Evolutionary conservation across 306 rosid species (phyloP), one percentile per base, ranked within the genome.

Genomic region (Dalbergia cochinchinensis): DNA sequence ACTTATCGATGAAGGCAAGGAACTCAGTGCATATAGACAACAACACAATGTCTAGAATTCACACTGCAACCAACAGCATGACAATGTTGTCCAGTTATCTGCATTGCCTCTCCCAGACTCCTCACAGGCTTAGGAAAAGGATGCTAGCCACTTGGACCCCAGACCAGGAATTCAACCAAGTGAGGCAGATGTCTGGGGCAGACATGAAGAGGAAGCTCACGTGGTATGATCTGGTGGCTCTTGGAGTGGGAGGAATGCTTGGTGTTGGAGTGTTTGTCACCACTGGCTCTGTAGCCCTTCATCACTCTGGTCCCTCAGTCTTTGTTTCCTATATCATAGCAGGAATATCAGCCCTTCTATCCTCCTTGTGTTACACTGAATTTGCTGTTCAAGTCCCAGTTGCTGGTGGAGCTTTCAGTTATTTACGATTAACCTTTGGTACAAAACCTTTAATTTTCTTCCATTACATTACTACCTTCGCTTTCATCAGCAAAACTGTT

Each of bases 391-490:
- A 94, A 80, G 88, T 94, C 50, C 94, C 99, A 0, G 99, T 90
- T 41, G 99, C 99, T 11, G 99, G 99, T 19, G 99, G 97, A 65
- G 99, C 99, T 74, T 94, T 94, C 83, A 92, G 99, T 75, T 94
- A 94, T 67, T 81, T 94, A 59, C 87, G 99, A 83, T 64, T 92
- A 64, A 94, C 97, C 45, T 92, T 94, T 64, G 99, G 99, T 94
- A 88, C 55, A 62, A 11, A 2, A 3, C 53, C 53, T 47, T 11
- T 47, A 4, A 0, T 47, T 37, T 37, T 37, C 41, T 37, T 37
- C 41, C 41, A 26, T 26, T 26, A 26, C 31, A 26, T 26, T 26
- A 2, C 31, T 26, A 26, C 31, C 31, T 26, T 26, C 31, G 3
- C 31, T 26, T 26, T 26, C 31, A 26, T 26, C 3, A 26, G 31